Evolutionary conservation across 768 basidiomycete species (phyloP).

Genomic region (Rhizopogon roseolus): DNA sequence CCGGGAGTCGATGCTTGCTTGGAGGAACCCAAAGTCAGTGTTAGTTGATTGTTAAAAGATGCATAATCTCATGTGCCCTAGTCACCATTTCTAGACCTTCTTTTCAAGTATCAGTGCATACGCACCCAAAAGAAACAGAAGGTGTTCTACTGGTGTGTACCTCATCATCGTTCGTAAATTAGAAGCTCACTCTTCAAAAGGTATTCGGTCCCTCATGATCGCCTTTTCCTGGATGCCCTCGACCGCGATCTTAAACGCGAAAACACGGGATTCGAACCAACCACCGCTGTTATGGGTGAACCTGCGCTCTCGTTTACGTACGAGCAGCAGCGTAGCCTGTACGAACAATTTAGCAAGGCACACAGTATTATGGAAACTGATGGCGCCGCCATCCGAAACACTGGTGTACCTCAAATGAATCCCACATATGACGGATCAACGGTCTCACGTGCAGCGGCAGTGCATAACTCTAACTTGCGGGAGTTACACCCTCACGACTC

Average conservation of each 20-base stretch:
- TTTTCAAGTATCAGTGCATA: constrained; percentile 97
- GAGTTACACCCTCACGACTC: constrained; percentile 11
- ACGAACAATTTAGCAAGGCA: constrained; percentile 75
- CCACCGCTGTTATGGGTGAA: constrained; percentile 71
- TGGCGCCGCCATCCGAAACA: not conserved
- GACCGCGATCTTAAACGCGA: constrained; percentile 96
- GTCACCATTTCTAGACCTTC: constrained; percentile 88
- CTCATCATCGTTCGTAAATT: constrained; percentile 1
- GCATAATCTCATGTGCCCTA: constrained; percentile 25
- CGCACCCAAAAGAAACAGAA: constrained; percentile 99
- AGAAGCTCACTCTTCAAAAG: constrained; percentile 30
- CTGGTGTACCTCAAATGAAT: constrained; percentile 6
- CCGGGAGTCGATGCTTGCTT: constrained; percentile 89
- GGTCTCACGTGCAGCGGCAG: constrained; percentile 2
- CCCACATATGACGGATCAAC: constrained; percentile 8
- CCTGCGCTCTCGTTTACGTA: constrained; percentile 87
- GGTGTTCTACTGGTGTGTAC: constrained; percentile 87
- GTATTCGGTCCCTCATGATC: constrained; percentile 97
- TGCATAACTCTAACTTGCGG: constrained; percentile 11
- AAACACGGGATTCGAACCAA: constrained; percentile 84
- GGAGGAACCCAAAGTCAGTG: constrained; percentile 90
- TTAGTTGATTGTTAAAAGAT: not conserved
- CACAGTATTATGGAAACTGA: constrained; percentile 26
- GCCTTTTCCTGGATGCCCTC: constrained; percentile 93
- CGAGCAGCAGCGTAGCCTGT: constrained; percentile 79